Evolutionary conservation across 2,329 filamentous ascomycete species (phyloP), one percentile per base, ranked within the genome.

Genomic region (Mariannaea sp.): DNA sequence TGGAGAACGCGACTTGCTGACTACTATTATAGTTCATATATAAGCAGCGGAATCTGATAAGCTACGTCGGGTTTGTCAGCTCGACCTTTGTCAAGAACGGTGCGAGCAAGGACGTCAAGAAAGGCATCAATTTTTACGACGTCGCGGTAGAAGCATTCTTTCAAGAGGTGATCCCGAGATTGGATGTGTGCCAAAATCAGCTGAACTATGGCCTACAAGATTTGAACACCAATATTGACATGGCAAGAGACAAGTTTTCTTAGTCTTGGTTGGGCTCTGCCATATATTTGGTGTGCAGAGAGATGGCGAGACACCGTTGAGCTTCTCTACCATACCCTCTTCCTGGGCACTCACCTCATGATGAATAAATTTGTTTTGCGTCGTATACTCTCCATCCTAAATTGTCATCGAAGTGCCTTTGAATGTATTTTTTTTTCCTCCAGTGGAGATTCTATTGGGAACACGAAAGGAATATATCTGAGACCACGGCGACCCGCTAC

Each of bases 21-120:
- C 38, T 9, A 17, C 9, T 12, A 6, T n/a, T 22, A 12, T 17
- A 51, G 33, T 20, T 40, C 26, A 45, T 45, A 38, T 49, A 49
- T 12, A 42, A 26, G 14, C 29, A 49, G 14, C 41, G 29, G 13
- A 42, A 49, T 10, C 9, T 42, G 41, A 40, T 38, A 6, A 30
- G 20, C 7, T 26, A 46, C 16, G 3, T 47, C 14, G 49, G 36
- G 3, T 20, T 14, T 13, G 16, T 27, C 22, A 22, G n/a, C 8
- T 4, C 22, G 1, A 20, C 29, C 5, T 22, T 46, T 4, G 14
- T 5, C 27, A 35, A 20, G 3, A 26, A 35, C 13, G 36, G 49
- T 16, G 26, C 32, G 4, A 39, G 13, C 8, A 27, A 33, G 10
- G 20, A 41, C 16, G 12, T 26, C 9, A 42, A 16, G 12, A 27